Conservation (phyloP, 305 asterid species). For the Fraxinus dipetala region DNA sequence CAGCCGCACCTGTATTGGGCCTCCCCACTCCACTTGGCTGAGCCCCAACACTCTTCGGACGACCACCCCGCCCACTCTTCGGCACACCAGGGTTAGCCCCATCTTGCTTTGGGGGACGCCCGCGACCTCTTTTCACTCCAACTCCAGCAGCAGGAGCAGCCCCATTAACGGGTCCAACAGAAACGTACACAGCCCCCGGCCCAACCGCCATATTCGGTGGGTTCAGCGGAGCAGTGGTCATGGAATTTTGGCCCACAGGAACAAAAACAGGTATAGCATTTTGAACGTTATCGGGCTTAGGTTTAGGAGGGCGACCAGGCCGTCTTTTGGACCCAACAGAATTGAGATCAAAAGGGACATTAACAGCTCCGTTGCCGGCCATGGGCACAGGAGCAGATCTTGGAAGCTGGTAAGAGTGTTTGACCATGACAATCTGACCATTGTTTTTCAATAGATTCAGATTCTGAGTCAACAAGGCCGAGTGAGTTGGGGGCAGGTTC, state of each 20-base stretch:
- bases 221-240: conserved; percentile 13
- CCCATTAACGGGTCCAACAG: conserved; percentile 44
- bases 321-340: conserved; percentile 38
- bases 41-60: conserved; percentile 32
- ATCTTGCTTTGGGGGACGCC: conserved; percentile 47
- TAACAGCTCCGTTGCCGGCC: conserved; percentile 23
- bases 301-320: conserved; percentile 80
- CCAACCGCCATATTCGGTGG: conserved; percentile 10
- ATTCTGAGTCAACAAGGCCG: conserved; percentile 48
- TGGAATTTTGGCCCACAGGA: conserved; percentile 22
- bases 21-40: conserved; percentile 28
- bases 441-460: conserved; percentile 51
- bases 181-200: conserved; percentile 33
- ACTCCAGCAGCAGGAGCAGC: conserved; percentile 17
- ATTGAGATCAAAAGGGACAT: conserved; percentile 14
- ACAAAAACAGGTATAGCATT: conserved; percentile 46
- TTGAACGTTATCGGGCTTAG: conserved; percentile 23
- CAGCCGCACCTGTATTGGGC: conserved; percentile 31
- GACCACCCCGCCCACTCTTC: conserved; percentile 54
- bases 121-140: conserved; percentile 40
- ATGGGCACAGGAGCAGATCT: conserved; percentile 41
- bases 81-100: conserved; percentile 40
- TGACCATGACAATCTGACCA: conserved; percentile 61
- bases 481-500: conserved; percentile 53
- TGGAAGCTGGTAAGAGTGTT: conserved; percentile 68